phyloP scores from a whole-genome alignment of 495 filamentous ascomycete species.

The Hypoxylon cercidicola region DNA sequence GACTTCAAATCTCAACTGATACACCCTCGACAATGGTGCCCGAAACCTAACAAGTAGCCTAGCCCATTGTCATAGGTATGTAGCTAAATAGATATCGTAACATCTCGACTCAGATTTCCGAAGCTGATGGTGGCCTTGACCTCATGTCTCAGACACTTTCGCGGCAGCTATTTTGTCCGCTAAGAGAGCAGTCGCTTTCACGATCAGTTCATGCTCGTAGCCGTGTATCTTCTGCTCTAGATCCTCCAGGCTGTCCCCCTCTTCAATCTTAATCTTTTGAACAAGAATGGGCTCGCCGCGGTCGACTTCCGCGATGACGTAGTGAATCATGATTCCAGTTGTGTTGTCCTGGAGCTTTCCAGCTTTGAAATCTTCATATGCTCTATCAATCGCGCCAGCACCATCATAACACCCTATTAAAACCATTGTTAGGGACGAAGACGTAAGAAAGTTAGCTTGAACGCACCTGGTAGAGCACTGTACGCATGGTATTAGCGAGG shows the following conservation, averaged over 20 bases:
- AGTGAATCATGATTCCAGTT: constrained; percentile 95
- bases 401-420: constrained; percentile 75
- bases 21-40: too few species aligned
- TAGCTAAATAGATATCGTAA: neutral
- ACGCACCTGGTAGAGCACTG: constrained; percentile 31
- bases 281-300: constrained; percentile 79
- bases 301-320: constrained; percentile 87
- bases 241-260: constrained; percentile 71
- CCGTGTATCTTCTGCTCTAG: constrained; percentile 77
- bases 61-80: too few species aligned
- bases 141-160: constrained; percentile 49
- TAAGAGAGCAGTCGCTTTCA: constrained; percentile 70
- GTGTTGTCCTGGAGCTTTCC: constrained; percentile 72
- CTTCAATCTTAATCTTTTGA: constrained; percentile 73
- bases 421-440: constrained; percentile 24
- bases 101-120: constrained; percentile 3
- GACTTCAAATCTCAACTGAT: neutral
- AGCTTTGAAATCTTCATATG: constrained; percentile 76
- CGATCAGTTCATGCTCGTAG: constrained; percentile 74
- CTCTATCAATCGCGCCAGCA: constrained; percentile 79
- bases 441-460: constrained; percentile 1
- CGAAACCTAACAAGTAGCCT: too few species aligned
- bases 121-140: neutral
- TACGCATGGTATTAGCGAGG: too few species aligned
- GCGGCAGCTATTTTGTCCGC: constrained; percentile 57